These are phyloP conservation scores for Kentomonas sorsogonicus DNA, from an alignment of 208 protist species.

Conservation along the genomic window DNA sequence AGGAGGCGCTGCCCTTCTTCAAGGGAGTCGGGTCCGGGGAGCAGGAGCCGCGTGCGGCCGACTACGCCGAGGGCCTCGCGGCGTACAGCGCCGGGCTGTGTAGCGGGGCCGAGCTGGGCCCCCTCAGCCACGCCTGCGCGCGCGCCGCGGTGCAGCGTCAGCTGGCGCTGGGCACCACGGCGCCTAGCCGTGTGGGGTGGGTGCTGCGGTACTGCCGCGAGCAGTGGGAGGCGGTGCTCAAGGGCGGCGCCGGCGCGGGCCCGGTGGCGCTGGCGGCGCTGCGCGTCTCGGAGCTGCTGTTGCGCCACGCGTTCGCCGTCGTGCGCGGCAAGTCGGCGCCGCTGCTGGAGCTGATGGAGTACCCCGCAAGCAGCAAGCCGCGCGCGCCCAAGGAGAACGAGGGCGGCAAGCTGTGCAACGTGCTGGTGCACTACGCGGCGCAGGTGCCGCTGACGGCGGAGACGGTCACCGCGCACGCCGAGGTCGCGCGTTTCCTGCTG, in stretches of 20 bases:
- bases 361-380: not conserved
- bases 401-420: slow-evolving; percentile 34
- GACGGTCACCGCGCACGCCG: slow-evolving; percentile 47
- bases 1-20: slow-evolving; percentile 57
- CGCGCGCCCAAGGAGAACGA: slow-evolving; percentile 7
- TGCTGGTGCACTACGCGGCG: slow-evolving; percentile 39
- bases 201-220: slow-evolving; percentile 37
- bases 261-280: slow-evolving; percentile 26
- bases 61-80: slow-evolving; percentile 29
- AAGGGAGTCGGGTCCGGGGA: slow-evolving; percentile 15
- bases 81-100: slow-evolving; percentile 34
- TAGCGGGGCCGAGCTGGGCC: slow-evolving; percentile 39
- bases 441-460: slow-evolving; percentile 21
- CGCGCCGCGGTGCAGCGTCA: slow-evolving; percentile 34
- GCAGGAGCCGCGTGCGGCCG: slow-evolving; percentile 26
- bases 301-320: slow-evolving; percentile 46
- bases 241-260: slow-evolving; percentile 19
- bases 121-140: too few relatives aligned
- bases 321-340: slow-evolving; percentile 23
- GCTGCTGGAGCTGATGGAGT: slow-evolving; percentile 36
- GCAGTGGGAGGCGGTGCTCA: slow-evolving; percentile 21
- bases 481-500: slow-evolving; percentile 52
- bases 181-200: slow-evolving; percentile 44
- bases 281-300: slow-evolving; percentile 43
- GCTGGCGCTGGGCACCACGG: slow-evolving; percentile 10